Base-by-base conservation (phyloP, 805 yeast genomes). In the Starmera dryadoides region DNA sequence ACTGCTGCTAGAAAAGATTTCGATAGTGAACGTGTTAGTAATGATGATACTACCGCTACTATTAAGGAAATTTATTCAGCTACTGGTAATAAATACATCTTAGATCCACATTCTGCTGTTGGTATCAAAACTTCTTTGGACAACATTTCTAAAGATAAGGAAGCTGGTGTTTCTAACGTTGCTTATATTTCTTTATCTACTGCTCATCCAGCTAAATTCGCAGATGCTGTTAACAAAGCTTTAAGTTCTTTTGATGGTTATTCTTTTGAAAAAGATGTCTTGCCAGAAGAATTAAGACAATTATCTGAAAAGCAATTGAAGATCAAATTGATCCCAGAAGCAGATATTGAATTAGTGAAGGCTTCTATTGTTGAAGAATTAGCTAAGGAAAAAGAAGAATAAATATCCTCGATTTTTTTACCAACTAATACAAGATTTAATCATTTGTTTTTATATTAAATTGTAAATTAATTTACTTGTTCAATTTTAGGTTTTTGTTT, bases 171-270 rank as follows among this genome's bases (percentile, higher is more conserved):
- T 9, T 42, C 60, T 18, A 56, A 66, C 22, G 62, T 70, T 30
- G 68, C 75, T 40, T 73, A 72, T 49, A 72, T 93, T 34, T 84
- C 96, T 5, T 75, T 93, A 42, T 84, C 97, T 10, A 93, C 99
- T 35, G 99, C 99, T 8, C 99, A 93, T 60, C 99, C 99, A 33
- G 99, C 98, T 44, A 93, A 93, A 66, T 93, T 93, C 56, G 86
- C 96, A 20, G 97, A 87, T 46, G 98, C 96, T 37, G 99, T 93
- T 20, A 82, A 89, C 61, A 66, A 74, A 51, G 87, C 98, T 3
- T 71, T 93, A 48, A 58, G 63, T 34, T 71, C 71, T 1, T 71
- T 78, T 44, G 75, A 71, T 11, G 88, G 77, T 17, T 93, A 93
- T 66, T 77, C 88, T 4, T 93, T 93, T 56, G 96, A 87, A 54